These are phyloP conservation scores for Moesziomyces globuligerus DNA, from an alignment of 1,284 basidiomycete genomes.

Conservation along the genomic window DNA sequence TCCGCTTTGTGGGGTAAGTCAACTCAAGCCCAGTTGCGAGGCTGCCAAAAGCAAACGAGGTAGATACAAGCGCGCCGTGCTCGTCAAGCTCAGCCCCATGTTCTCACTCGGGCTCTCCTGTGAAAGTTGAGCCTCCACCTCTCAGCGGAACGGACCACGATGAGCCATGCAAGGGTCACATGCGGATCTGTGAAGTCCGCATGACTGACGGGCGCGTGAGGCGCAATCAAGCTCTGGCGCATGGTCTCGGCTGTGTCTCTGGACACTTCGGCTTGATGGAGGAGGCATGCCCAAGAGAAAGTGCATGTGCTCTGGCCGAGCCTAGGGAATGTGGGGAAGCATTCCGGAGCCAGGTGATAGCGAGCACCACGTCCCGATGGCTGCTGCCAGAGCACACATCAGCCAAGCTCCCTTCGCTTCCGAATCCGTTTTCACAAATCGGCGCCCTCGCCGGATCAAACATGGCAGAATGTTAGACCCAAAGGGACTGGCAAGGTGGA, in stretches of 20 bases:
- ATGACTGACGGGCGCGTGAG: neutral
- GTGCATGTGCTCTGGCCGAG: neutral
- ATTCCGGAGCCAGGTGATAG: constrained; percentile 5
- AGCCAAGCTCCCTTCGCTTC: constrained; percentile 18
- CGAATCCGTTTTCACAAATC: constrained; percentile 23
- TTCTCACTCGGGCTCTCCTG: neutral
- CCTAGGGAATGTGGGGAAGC: constrained; percentile 20
- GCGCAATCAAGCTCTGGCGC: no score
- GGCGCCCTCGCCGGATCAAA: no score
- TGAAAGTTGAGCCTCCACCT: neutral
- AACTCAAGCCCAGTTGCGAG: neutral
- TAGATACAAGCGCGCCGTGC: neutral
- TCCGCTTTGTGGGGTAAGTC: neutral
- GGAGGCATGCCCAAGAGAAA: neutral
- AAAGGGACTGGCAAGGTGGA: neutral
- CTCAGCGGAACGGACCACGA: neutral
- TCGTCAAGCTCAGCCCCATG: neutral
- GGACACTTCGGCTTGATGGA: neutral
- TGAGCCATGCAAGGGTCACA: neutral
- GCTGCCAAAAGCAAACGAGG: neutral
- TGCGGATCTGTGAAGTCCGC: neutral
- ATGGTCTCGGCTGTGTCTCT: neutral
- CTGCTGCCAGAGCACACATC: constrained; percentile 13
- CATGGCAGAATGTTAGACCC: neutral
- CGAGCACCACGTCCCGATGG: constrained; percentile 30